These are phyloP conservation scores for Coniochaeta pulveracea DNA, from an alignment of 2,329 filamentous ascomycete genomes.

Conservation along the genomic window DNA sequence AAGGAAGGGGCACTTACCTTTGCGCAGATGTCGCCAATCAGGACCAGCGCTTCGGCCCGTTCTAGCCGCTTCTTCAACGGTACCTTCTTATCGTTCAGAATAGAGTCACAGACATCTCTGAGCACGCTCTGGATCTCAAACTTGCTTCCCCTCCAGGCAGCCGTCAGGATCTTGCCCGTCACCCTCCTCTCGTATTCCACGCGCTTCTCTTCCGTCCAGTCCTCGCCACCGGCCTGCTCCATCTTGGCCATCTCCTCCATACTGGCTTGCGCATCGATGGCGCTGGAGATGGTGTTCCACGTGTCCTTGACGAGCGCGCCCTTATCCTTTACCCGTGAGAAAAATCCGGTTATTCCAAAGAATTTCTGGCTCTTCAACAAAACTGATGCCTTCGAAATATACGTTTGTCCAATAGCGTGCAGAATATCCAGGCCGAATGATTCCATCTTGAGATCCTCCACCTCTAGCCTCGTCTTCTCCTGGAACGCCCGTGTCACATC, in stretches of 20 bases:
- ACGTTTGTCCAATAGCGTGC: constrained; percentile 87
- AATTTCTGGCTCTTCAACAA: constrained; percentile 95
- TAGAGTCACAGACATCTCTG: constrained; percentile 83
- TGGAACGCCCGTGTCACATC: constrained; percentile 86
- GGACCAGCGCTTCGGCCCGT: constrained; percentile 76
- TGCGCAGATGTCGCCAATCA: constrained; percentile 80
- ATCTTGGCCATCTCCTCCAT: constrained; percentile 98
- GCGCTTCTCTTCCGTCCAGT: constrained; percentile 97
- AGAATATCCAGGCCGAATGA: constrained; percentile 94
- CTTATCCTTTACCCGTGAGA: constrained; percentile 90
- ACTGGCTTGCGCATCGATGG: constrained; percentile 93
- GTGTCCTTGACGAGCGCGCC: constrained; percentile 95
- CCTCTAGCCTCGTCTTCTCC: constrained; percentile 87
- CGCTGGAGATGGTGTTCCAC: constrained; percentile 93
- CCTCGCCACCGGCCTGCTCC: constrained; percentile 88
- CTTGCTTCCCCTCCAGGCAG: constrained; percentile 91
- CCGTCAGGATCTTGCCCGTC: constrained; percentile 94
- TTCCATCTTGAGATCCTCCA: constrained; percentile 99
- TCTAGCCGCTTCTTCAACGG: constrained; percentile 77
- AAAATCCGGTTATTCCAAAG: constrained; percentile 91
- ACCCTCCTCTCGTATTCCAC: constrained; percentile 91
- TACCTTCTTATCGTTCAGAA: constrained; percentile 71
- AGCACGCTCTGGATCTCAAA: constrained; percentile 97
- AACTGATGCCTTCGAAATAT: constrained; percentile 74
- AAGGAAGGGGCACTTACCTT: constrained; percentile 47